Evolutionary conservation across 495 filamentous ascomycete species (phyloP).

Genomic region (Aspergillus sclerotioniger): DNA sequence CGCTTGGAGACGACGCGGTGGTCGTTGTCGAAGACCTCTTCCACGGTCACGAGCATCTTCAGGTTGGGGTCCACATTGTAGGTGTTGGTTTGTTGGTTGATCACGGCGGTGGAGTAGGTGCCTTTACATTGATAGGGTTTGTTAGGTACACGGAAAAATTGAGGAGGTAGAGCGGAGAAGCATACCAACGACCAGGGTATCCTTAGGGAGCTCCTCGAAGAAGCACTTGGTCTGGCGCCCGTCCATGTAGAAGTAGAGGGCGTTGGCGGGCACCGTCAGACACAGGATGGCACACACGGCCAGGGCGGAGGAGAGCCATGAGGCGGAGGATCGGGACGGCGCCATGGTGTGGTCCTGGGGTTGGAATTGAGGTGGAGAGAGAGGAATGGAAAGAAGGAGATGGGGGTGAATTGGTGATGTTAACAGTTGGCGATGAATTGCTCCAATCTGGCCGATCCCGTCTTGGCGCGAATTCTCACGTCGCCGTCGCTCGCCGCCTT

Average conservation of each 20-base stretch:
- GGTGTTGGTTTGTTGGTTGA: constrained; percentile 57
- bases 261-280: constrained; percentile 62
- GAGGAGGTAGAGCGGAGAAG: background rate
- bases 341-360: constrained; percentile 28
- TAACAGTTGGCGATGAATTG: constrained; percentile 1
- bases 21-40: constrained; percentile 97
- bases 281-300: constrained; percentile 40
- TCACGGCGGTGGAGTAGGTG: constrained; percentile 81
- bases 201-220: constrained; percentile 97
- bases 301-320: constrained; percentile 41
- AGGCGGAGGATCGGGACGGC: constrained; percentile 32
- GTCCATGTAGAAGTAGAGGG: constrained; percentile 96
- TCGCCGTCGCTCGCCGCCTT: constrained; percentile 16
- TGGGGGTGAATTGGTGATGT: constrained; percentile 2
- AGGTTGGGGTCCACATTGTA: constrained; percentile 71
- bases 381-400: constrained; percentile 3
- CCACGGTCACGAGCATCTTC: constrained; percentile 85
- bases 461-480: constrained; percentile 29
- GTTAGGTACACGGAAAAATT: background rate
- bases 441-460: constrained; percentile 16
- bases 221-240: constrained; percentile 73
- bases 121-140: constrained; percentile 53
- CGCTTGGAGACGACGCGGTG: constrained; percentile 90
- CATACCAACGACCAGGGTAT: constrained; percentile 89
- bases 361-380: constrained; percentile 2